Evolutionary conservation across 305 asterid species (phyloP).

Genomic region (Ajuga reptans): DNA sequence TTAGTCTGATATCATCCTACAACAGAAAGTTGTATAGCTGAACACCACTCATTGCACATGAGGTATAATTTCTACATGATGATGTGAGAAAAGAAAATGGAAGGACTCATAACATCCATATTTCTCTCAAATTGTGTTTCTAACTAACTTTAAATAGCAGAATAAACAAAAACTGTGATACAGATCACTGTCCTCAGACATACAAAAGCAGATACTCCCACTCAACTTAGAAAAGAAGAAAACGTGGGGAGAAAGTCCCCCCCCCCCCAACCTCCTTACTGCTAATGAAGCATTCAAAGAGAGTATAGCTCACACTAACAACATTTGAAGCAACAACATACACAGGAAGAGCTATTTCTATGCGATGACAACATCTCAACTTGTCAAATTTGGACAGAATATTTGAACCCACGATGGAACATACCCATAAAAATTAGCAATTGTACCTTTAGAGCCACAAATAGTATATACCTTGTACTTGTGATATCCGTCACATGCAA

Average conservation of each 20-base stretch:
- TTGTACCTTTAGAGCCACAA: not conserved
- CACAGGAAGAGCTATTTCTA: not conserved
- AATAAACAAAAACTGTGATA: too few relatives aligned
- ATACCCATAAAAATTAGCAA: not conserved
- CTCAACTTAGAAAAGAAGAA: not conserved
- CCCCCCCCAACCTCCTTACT: too few relatives aligned
- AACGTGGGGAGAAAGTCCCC: not conserved
- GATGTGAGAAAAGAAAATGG: not conserved
- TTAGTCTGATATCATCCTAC: conserved; percentile 33
- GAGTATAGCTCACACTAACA: too few relatives aligned
- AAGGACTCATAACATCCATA: not conserved
- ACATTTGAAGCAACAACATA: too few relatives aligned
- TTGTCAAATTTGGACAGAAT: not conserved
- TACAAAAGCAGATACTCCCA: not conserved
- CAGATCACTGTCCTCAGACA: too few relatives aligned
- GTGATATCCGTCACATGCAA: conserved; percentile 55
- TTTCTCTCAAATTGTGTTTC: too few relatives aligned
- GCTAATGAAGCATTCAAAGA: too few relatives aligned
- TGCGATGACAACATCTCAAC: not conserved
- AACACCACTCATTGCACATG: not conserved
- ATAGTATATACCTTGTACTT: conserved; percentile 40
- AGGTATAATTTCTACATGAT: not conserved
- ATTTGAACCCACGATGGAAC: not conserved
- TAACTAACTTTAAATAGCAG: too few relatives aligned
- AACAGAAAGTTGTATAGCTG: not conserved